Base-by-base conservation (phyloP, 106 monocot species). In the Xerophyta viscosa region DNA sequence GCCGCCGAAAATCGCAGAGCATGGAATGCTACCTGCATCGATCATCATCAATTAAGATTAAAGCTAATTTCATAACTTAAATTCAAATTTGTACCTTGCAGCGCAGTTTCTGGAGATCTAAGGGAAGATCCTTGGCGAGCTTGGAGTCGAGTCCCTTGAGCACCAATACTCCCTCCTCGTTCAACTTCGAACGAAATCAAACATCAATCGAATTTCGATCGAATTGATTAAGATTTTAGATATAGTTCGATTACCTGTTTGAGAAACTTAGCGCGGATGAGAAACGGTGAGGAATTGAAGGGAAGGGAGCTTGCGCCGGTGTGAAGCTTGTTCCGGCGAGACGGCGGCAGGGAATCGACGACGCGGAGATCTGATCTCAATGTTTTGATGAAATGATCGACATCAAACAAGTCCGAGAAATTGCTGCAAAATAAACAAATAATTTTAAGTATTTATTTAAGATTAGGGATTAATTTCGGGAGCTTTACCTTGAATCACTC, bases 31-130 rank as follows among this genome's bases (percentile, higher is more conserved):
- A 75, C 75, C 74, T 74, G 39, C 14, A 26, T 4, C n/a, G n/a
- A 26, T 2, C 6, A 50, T 24, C n/a, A n/a, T n/a, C n/a, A n/a
- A n/a, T n/a, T n/a, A n/a, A n/a, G n/a, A n/a, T n/a, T n/a, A n/a
- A n/a, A n/a, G n/a, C n/a, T 3, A 50, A 14, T 2, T 12, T 31
- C 10, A 6, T 20, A 14, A 37, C 17, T 43, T 2, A 7, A 15
- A 30, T 2, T n/a, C n/a, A n/a, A n/a, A n/a, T n/a, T n/a, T n/a
- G n/a, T 36, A 74, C 74, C 64, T 75, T 75, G 64, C 75, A 75
- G 10, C 75, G 68, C 15, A 75, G 69, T 15, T 54, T 75, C 33
- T 75, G 75, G 8, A 75, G 64, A 25, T 75, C 75, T 2, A 29
- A 21, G 3, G 68, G 52, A 12, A 75, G 50, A 12, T 42, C 56